Base-by-base conservation (phyloP, 495 filamentous ascomycete genomes). In the Oleoguttula mirabilis region DNA sequence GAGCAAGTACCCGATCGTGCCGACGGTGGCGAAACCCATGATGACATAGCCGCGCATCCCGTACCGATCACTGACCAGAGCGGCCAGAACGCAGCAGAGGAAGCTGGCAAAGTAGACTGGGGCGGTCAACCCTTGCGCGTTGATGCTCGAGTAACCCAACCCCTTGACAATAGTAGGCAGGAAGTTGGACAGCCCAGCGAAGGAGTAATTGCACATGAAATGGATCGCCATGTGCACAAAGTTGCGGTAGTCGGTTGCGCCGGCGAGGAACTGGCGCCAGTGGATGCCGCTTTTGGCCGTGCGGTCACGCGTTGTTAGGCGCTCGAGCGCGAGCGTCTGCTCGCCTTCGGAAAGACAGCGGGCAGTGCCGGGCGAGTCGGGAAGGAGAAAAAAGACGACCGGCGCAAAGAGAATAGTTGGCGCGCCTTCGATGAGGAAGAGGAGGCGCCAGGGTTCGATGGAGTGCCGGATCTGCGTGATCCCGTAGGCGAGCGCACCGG, bases 351-450 rank as follows among this genome's bases (percentile, higher is more conserved):
- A 81, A 21, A 90, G 58, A 57, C 85, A 88, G 12, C 59, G 60
- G 1, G 82, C 81, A 28, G 74, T 70, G 14, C 73, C 70, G 0
- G 85, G 80, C 2, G 69, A 70, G 52, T 88, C 82, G 0, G 84
- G 84, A 38, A 88, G 60, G 41, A 69, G 71, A 45, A 75, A 77
- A 56, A 66, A 88, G 1, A 78, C 73, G 28, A 80, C 50, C 14
- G 73, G 43, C 0, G 78, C 77, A 12, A 80, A 67, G 2, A 76
- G 30, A 23, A 84, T 61, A 1, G 73, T 77, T 1, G 84, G 83
- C 1, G 82, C 48, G 2, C 85, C 85, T 60, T 92, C 85, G 3
- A 87, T 76, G 8, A 92, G 65, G 59, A 93, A 88, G n/a, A 92
- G 59, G 1, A 88, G 56, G 21, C 82, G 70, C 85, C 85, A 93